Evolutionary conservation across 495 filamentous ascomycete genomes (phyloP).

Genomic region (Hamigera avellanea): DNA sequence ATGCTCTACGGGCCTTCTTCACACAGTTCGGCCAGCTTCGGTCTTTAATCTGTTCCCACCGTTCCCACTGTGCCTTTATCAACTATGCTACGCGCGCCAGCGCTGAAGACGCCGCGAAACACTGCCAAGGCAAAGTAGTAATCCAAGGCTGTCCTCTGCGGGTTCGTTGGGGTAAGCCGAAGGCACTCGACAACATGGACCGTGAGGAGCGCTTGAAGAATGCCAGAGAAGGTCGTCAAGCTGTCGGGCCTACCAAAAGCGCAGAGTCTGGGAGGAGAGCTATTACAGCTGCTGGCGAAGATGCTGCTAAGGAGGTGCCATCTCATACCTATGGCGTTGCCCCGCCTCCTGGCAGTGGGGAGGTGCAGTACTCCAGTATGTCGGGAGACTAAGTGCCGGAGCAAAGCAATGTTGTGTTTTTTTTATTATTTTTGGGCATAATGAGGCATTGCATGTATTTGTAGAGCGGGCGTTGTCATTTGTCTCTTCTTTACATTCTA

Average conservation of each 20-base stretch:
- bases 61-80: constrained; percentile 91
- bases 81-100: constrained; percentile 76
- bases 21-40: constrained; percentile 75
- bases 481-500: constrained; percentile 28
- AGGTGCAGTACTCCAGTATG: constrained; percentile 76
- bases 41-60: constrained; percentile 86
- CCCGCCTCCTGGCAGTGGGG: constrained; percentile 70
- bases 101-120: constrained; percentile 73
- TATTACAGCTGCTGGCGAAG: constrained; percentile 19
- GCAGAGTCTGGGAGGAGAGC: constrained; percentile 20
- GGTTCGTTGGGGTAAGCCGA: constrained; percentile 85
- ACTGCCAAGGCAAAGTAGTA: constrained; percentile 79
- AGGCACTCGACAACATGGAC: constrained; percentile 80
- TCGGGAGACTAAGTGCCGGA: constrained; percentile 71
- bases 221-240: constrained; percentile 59
- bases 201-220: constrained; percentile 65
- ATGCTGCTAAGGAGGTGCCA: constrained; percentile 29
- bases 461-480: constrained; percentile 32
- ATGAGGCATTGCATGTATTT: constrained; percentile 17
- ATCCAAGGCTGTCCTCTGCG: constrained; percentile 75
- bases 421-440: constrained; percentile 5
- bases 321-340: constrained; percentile 45
- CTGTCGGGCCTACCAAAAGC: constrained; percentile 23
- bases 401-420: constrained; percentile 1
- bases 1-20: constrained; percentile 84